Base-by-base conservation (phyloP, 805 yeast genomes). In the Nakazawaea ernobii region DNA sequence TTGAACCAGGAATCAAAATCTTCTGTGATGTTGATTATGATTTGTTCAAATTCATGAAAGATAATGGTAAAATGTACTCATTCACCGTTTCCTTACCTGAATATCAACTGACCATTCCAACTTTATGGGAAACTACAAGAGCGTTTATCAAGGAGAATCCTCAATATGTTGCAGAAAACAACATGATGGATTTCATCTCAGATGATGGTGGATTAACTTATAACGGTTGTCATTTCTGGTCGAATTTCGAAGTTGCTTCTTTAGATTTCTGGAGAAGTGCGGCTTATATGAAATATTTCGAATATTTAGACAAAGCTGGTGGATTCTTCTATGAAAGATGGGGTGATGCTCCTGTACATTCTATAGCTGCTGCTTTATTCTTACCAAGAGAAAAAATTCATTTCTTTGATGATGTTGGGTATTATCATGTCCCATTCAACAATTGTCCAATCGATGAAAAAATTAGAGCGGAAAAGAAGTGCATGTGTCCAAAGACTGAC, bases 261-360 rank as follows among this genome's bases (percentile, higher is more conserved):
- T 73, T 87, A 64, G 74, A 77, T 47, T 77, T 88, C 63, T 86
- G 89, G 88, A 75, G 94, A 61, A 65, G 79, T 15, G 79, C 82
- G 45, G 87, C 87, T 8, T 89, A 89, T 61, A 56, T 65, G 40
- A 73, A 76, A 48, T 89, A 83, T 65, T 89, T 89, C 57, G 84
- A 86, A 15, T 69, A 74, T 56, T 75, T 89, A 59, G 96, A 89
- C 66, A 65, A 77, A 52, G 77, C 84, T 13, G 96, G 96, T 63
- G 96, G 96, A n/a, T 89, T 89, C 69, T 89, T 85, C 70, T 89
- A 88, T 65, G 90, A 86, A 71, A 77, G 96, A 67, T 87, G 95
- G 96, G 95, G 96, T 57, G 96, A 88, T 66, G 96, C 95, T 27
- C 96, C 96, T 32, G 84, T 88, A 43, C 96, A 88, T 65, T 85